phyloP scores from a whole-genome alignment of 1,139 yeast genomes.

The Saccharomyces hybrid region DNA sequence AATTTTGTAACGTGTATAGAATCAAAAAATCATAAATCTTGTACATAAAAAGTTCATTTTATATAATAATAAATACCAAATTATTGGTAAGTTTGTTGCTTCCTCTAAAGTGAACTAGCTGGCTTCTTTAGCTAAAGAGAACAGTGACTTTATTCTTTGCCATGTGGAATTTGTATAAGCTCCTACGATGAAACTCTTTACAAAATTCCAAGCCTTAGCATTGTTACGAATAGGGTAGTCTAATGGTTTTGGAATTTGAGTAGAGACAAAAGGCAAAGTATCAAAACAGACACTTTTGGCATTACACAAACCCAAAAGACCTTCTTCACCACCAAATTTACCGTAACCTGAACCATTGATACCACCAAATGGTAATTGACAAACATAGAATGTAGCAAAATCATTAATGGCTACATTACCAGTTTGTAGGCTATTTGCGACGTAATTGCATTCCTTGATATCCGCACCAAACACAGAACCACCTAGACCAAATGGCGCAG shows the following conservation, averaged over 20 bases:
- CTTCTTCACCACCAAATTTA: conserved; percentile 95
- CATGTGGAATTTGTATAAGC: conserved; percentile 72
- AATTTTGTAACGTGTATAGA: background rate
- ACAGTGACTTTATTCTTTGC: conserved; percentile 51
- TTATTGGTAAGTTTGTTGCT: background rate
- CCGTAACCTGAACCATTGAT: conserved; percentile 90
- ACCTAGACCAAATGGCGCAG: conserved; percentile 86
- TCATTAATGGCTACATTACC: conserved; percentile 96
- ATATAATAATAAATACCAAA: conserved; percentile 1
- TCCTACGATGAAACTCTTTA: conserved; percentile 71
- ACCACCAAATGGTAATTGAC: conserved; percentile 96
- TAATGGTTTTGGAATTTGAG: conserved; percentile 75
- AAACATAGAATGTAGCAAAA: conserved; percentile 90
- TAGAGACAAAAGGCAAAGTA: conserved; percentile 66
- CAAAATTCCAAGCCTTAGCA: conserved; percentile 81
- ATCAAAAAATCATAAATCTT: background rate
- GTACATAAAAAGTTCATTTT: background rate
- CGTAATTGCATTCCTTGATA: conserved; percentile 47
- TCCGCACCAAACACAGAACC: conserved; percentile 76
- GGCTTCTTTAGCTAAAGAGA: conserved; percentile 39
- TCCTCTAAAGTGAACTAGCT: conserved; percentile 9
- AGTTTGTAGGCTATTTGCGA: conserved; percentile 57
- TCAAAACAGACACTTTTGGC: conserved; percentile 85
- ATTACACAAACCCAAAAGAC: conserved; percentile 77
- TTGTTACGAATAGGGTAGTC: conserved; percentile 86